A percentile compares a stretch with the other conserved stretches of the same genome.
Conservation (phyloP, 306 rosid genomes). For the Cicer arietinum region DNA sequence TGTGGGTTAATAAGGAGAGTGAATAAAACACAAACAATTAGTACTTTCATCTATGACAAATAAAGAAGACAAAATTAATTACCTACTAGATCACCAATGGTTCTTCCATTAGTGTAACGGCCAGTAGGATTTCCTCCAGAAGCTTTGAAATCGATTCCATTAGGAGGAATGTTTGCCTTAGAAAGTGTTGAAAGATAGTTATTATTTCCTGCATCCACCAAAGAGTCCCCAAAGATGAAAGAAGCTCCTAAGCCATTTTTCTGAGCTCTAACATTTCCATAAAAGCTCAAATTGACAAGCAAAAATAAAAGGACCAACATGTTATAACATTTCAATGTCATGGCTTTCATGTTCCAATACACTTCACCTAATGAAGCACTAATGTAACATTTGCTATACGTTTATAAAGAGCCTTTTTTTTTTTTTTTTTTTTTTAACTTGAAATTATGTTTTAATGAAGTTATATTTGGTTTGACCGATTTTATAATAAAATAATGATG, state of each 20-base stretch:
- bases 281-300: slow-evolving; percentile 38
- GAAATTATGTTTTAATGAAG: slow-evolving; percentile 46
- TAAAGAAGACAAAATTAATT: slow-evolving; percentile 3
- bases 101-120: slow-evolving; percentile 91
- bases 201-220: slow-evolving; percentile 94
- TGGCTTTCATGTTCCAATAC: slow-evolving; percentile 37
- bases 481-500: background rate
- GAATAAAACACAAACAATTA: background rate
- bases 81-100: slow-evolving; percentile 92
- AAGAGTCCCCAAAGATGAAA: slow-evolving; percentile 90
- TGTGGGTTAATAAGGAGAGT: background rate
- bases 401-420: slow-evolving; percentile 44
- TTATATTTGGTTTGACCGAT: slow-evolving; percentile 72
- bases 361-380: slow-evolving; percentile 36
- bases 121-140: slow-evolving; percentile 89
- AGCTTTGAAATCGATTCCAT: slow-evolving; percentile 84
- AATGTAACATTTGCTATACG: slow-evolving; percentile 25
- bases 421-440: slow-evolving; percentile 45
- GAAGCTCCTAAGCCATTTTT: slow-evolving; percentile 71
- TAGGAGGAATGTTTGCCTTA: slow-evolving; percentile 78
- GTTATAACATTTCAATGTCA: slow-evolving; percentile 45
- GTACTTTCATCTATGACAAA: background rate
- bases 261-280: slow-evolving; percentile 50
- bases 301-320: slow-evolving; percentile 44
- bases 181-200: slow-evolving; percentile 79